phyloP scores from a whole-genome alignment of 108 stramenopile species.

The Stephanodiscus minutulus region DNA sequence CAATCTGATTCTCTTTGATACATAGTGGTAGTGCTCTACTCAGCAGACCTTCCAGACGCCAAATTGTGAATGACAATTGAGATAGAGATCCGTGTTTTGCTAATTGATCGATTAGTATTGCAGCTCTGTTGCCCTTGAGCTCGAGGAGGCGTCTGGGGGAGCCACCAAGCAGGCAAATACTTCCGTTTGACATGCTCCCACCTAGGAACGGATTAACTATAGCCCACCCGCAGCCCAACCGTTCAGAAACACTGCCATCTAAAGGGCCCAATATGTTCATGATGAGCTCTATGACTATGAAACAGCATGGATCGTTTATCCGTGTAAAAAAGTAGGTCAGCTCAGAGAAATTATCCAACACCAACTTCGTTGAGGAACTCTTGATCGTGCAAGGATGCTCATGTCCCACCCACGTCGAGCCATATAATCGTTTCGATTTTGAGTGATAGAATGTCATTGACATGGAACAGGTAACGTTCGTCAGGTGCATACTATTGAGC shows the following conservation, averaged over 20 bases:
- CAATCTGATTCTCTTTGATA: slow-evolving; percentile 32
- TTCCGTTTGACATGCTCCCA: neutral
- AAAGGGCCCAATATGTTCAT: slow-evolving; percentile 1
- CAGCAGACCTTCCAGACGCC: neutral
- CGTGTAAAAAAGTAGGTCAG: slow-evolving; percentile 25
- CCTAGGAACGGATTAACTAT: slow-evolving; percentile 19
- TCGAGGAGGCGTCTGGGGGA: slow-evolving; percentile 5
- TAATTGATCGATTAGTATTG: neutral
- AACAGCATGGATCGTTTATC: slow-evolving; percentile 19
- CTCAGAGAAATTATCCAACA: slow-evolving; percentile 20
- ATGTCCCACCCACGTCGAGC: slow-evolving; percentile 28
- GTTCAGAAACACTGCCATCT: neutral
- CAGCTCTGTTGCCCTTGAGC: neutral
- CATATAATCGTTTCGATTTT: slow-evolving; percentile 18
- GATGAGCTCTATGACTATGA: slow-evolving; percentile 27
- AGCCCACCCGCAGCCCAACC: slow-evolving; percentile 34
- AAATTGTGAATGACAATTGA: neutral
- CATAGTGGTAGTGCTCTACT: neutral
- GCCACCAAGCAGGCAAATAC: neutral
- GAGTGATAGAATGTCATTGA: slow-evolving; percentile 32
- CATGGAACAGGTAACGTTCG: slow-evolving; percentile 20
- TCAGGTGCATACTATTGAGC: neutral
- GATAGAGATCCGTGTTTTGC: neutral
- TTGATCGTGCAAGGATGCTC: slow-evolving; percentile 15
- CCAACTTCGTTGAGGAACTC: neutral